Evolutionary conservation across 371 early-diverging fungal species (phyloP), one percentile per base, ranked within the genome.

Genomic region (Syncephalis fuscata): DNA sequence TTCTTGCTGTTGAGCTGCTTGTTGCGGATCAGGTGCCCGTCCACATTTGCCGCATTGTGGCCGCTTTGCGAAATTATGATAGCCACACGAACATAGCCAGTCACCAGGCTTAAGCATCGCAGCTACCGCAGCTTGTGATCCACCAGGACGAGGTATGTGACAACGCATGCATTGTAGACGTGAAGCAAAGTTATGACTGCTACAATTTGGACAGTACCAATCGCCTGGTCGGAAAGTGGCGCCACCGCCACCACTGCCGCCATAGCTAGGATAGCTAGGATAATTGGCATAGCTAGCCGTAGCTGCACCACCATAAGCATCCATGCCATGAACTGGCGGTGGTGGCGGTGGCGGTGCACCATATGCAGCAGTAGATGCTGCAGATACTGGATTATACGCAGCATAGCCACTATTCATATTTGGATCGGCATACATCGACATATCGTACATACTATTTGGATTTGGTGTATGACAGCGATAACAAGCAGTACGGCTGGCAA

Each of bases 151-250:
- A 19, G 51, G 60, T 25, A 56, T 60, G 2, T 55, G 39, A 48
- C 78, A 78, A 45, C 74, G 68, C 42, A 78, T 57, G 54, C 79
- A 78, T 38, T 74, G 72, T 60, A 70, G 70, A 43, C 79, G 62
- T 10, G 76, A 73, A 20, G 79, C 79, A 58, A 78, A 78, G 50
- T 78, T 78, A 55, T 78, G 76, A 27, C 73, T 64, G 42, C 66
- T 70, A 53, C 78, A 78, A 2, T 67, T 59, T 17, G 73, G 74
- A 49, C 74, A 76, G 48, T 61, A 64, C 78, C 78, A 78, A 58
- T 78, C 78, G 14, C 78, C 78, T 10, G 73, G 63, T 36, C 76
- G 65, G 56, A 74, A 75, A 5, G 65, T 62, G 39, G 65, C 60
- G 32, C 56, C 43, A 27, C 49, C 39, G 38, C 50, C 49, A 49